Base-by-base conservation (phyloP, 2,329 filamentous ascomycete species). In the Cladophialophora exuberans region DNA sequence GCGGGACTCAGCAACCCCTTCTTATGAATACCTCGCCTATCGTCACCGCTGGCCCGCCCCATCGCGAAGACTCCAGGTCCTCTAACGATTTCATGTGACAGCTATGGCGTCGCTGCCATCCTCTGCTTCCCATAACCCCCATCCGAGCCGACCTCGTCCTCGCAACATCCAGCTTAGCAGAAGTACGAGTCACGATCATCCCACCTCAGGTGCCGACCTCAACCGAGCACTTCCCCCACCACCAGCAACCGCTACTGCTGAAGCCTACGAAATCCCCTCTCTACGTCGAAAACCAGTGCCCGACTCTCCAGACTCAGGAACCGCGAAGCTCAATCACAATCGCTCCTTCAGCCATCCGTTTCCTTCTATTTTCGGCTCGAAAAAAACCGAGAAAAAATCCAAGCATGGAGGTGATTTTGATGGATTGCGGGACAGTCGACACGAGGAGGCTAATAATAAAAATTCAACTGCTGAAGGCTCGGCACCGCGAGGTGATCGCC, bases 341-440 rank as follows among this genome's bases (percentile, higher is more conserved):
- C 84, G 88, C 51, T 92, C 89, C 52, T 83, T 88, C 75, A 94
- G 89, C 77, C 86, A 93, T 66, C 89, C 89, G 9, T 88, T 93
- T 61, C 86, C 88, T 6, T 85, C 84, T 15, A 72, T 91, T 26
- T 89, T 92, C 67, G 79, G 81, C 26, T 73, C 74, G 59, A 80
- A 75, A 65, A 78, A 74, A 64, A 71, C 72, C 52, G 72, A 83
- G 67, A 85, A 82, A 72, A 80, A 79, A 64, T 70, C 76, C 26
- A 68, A 71, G 65, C 70, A 69, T 52, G 61, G 76, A 61, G 65
- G 68, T 62, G 70, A 65, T 56, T 59, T 68, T 49, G 64, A 67
- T 28, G 73, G 73, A n/a, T 73, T 67, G 28, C 61, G 74, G 42
- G 77, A 78, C 46, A 75, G 74, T 3, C 54, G 50, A 22, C 60